phyloP scores from a whole-genome alignment of 2,329 filamentous ascomycete genomes.

The Tolypocladium ovalisporum region DNA sequence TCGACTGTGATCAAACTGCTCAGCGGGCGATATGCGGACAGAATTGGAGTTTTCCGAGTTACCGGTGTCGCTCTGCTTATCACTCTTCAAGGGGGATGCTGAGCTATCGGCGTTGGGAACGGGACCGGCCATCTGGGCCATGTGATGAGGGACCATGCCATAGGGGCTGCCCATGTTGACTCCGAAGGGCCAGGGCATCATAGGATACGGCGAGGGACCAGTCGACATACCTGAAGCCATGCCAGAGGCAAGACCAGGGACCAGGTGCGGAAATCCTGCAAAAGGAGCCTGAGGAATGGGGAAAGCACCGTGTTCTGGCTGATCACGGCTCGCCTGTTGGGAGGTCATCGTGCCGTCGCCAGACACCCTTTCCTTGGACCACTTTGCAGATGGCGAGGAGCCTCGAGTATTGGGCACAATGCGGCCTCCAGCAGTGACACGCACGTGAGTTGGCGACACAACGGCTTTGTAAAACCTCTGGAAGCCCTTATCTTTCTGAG shows the following conservation, averaged over 20 bases:
- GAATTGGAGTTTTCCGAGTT: conserved; percentile 19
- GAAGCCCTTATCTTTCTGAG: conserved; percentile 55
- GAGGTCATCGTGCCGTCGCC: conserved; percentile 9
- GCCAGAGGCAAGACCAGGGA: conserved; percentile 18
- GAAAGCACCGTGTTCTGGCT: conserved; percentile 10
- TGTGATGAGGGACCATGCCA: conserved; percentile 13
- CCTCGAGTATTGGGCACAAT: conserved; percentile 55
- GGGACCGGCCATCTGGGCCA: conserved; percentile 10
- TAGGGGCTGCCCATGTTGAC: conserved; percentile 19
- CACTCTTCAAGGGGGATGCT: conserved; percentile 10
- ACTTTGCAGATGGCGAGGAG: conserved; percentile 42
- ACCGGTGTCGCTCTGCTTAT: conserved; percentile 19
- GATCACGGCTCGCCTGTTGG: conserved; percentile 1
- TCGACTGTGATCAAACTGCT: conserved; percentile 33
- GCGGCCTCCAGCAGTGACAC: conserved; percentile 55
- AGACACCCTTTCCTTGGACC: conserved; percentile 27
- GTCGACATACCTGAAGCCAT: conserved; percentile 19
- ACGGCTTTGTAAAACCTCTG: conserved; percentile 58
- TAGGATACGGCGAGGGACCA: conserved; percentile 19
- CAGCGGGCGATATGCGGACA: conserved; percentile 26
- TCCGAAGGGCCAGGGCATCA: conserved; percentile 31
- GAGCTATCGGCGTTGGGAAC: conserved; percentile 9
- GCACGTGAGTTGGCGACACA: conserved; percentile 55
- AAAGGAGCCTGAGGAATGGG: conserved; percentile 16
- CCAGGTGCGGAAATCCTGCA: conserved; percentile 17